Percentiles rank a stretch among this genome's conserved stretches.
Conservation (phyloP, 179 eudicot genomes). For the Nepenthes alata region DNA sequence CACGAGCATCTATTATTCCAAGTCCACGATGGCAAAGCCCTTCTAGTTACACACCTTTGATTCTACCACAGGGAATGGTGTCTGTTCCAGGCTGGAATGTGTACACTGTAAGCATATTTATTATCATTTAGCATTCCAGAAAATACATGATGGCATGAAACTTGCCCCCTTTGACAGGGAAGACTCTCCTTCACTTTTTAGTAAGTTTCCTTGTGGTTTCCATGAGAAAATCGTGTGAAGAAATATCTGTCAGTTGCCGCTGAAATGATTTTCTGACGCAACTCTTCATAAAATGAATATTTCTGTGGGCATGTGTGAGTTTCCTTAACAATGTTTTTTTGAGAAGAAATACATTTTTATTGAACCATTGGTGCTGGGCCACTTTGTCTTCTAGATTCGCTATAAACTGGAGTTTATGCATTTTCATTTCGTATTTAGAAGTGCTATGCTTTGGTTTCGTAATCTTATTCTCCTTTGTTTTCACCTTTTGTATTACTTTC, state of each 20-base stretch:
- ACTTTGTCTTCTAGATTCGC: background rate
- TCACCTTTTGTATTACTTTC: background rate
- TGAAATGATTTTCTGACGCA: background rate
- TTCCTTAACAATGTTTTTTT: no score
- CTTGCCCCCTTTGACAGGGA: background rate
- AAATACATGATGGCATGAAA: background rate
- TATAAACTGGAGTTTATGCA: background rate
- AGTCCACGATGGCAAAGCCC: slow-evolving; percentile 92
- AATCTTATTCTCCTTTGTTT: background rate
- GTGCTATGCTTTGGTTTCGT: background rate
- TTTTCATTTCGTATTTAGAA: background rate
- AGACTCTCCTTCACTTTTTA: background rate
- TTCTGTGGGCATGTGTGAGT: no score
- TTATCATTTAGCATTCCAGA: background rate
- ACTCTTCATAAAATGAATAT: background rate
- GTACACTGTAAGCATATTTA: slow-evolving; percentile 54
- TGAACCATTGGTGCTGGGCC: background rate
- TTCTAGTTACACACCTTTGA: slow-evolving; percentile 68
- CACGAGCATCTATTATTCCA: slow-evolving; percentile 69
- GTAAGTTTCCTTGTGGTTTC: background rate
- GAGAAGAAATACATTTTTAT: background rate
- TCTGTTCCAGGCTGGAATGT: slow-evolving; percentile 86
- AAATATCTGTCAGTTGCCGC: background rate
- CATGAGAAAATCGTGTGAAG: background rate
- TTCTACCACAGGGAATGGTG: slow-evolving; percentile 81